Percentiles rank a stretch among this genome's conserved stretches.
Evolutionary conservation across 352 stramenopile genomes (phyloP).

Genomic region (Aphanomyces euteiches): DNA sequence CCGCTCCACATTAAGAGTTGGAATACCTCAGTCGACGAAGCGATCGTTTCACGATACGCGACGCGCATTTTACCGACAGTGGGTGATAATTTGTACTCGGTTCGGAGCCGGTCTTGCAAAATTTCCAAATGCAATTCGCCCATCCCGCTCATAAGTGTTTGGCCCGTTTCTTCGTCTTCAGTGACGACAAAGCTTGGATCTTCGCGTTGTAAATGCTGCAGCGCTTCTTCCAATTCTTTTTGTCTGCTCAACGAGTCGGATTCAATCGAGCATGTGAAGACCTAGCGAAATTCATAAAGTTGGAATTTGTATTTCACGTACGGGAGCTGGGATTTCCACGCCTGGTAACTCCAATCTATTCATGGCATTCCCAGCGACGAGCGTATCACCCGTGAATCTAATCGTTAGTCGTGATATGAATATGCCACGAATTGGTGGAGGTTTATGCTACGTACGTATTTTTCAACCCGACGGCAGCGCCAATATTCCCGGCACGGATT

Average conservation of each 20-base stretch:
- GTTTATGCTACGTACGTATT: conserved; percentile 41
- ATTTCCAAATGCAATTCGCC: conserved; percentile 95
- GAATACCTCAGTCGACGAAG: conserved; percentile 34
- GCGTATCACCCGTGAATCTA: conserved; percentile 89
- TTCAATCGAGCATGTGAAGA: conserved; percentile 91
- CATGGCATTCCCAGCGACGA: conserved; percentile 72
- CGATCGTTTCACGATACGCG: conserved; percentile 87
- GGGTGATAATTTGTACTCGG: conserved; percentile 84
- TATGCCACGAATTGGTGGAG: background rate
- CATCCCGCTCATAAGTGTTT: conserved; percentile 48
- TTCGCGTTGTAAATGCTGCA: conserved; percentile 78
- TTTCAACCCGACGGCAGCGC: conserved; percentile 90
- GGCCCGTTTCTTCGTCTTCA: conserved; percentile 32
- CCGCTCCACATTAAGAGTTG: conserved; percentile 33
- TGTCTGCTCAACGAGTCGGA: conserved; percentile 82
- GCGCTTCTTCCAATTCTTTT: conserved; percentile 79
- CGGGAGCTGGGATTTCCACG: conserved; percentile 67
- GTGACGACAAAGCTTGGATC: conserved; percentile 66
- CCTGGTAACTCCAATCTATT: conserved; percentile 47
- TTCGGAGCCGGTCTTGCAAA: conserved; percentile 83
- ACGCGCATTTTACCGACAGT: conserved; percentile 87
- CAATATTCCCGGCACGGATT: conserved; percentile 88
- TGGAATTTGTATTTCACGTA: background rate
- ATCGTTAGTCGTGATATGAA: background rate
- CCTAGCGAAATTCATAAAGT: conserved; percentile 23